Conservation (phyloP, 768 basidiomycete genomes). For the Psilocybe sp. region DNA sequence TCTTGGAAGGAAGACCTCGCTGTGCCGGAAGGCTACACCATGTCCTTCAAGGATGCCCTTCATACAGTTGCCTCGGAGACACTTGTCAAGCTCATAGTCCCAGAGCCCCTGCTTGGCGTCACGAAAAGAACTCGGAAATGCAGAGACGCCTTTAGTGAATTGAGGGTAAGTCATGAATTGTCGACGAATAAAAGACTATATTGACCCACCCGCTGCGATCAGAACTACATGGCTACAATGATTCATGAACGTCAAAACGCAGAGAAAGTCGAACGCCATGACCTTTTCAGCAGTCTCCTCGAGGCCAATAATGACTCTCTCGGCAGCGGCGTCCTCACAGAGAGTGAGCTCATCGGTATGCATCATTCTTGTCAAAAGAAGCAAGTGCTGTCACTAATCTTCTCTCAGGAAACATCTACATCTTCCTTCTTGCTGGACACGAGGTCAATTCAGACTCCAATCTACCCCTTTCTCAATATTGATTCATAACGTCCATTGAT, state of each 20-base stretch:
- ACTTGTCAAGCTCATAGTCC: slow-evolving; percentile 34
- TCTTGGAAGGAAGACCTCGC: slow-evolving; percentile 42
- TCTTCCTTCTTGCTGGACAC: slow-evolving; percentile 59
- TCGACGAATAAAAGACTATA: too few species aligned
- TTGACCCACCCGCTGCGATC: too few species aligned
- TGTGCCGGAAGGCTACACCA: slow-evolving; percentile 38
- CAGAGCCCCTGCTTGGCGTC: slow-evolving; percentile 35
- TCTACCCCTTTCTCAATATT: too few species aligned
- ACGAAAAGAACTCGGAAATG: slow-evolving; percentile 29
- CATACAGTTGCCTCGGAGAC: slow-evolving; percentile 38
- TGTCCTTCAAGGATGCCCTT: slow-evolving; percentile 49
- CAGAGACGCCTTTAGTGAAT: slow-evolving; percentile 38
- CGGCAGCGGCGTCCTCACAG: slow-evolving; percentile 31
- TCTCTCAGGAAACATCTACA: slow-evolving; percentile 40
- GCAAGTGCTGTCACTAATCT: background rate
- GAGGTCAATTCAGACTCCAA: slow-evolving; percentile 33
- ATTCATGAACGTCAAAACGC: slow-evolving; percentile 38
- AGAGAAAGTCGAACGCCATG: slow-evolving; percentile 38
- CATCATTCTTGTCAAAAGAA: background rate
- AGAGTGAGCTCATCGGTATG: slow-evolving; percentile 40
- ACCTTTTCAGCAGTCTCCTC: slow-evolving; percentile 52
- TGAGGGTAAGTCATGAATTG: too few species aligned
- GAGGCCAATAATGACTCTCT: slow-evolving; percentile 43
- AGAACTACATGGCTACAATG: slow-evolving; percentile 51
- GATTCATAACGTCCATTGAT: slow-evolving; percentile 31